A percentile compares a stretch with the other conserved stretches of the same genome.
phyloP scores from a whole-genome alignment of 768 basidiomycete species.

The Dendrothele bispora region DNA sequence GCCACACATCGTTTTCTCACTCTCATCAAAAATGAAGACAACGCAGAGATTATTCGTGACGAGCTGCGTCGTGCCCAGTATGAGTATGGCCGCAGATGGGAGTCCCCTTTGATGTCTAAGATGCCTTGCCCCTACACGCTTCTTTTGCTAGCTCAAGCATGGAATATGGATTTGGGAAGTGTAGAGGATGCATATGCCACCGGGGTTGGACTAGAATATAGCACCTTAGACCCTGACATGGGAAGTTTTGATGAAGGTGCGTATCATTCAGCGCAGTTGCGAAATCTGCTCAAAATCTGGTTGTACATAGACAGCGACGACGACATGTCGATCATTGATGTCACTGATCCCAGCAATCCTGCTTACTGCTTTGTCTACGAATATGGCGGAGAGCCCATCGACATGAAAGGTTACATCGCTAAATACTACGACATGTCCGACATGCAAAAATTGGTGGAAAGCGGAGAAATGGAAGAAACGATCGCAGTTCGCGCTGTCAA shows the following conservation, averaged over 20 bases:
- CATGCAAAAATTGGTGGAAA: too few relatives aligned
- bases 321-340: too few relatives aligned
- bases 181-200: conserved; percentile 18
- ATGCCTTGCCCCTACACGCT: conserved; percentile 33
- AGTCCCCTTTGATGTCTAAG: conserved; percentile 14
- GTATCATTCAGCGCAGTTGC: too few relatives aligned
- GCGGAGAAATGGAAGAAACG: too few relatives aligned
- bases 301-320: too few relatives aligned
- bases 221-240: conserved; percentile 20
- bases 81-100: conserved; percentile 20
- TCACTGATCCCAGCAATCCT: too few relatives aligned
- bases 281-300: too few relatives aligned
- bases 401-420: too few relatives aligned
- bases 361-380: too few relatives aligned
- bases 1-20: conserved; percentile 32
- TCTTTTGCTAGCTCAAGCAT: conserved; percentile 30
- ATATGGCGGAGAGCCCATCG: too few relatives aligned
- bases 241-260: conserved; percentile 25
- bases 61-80: conserved; percentile 33
- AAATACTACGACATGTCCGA: too few relatives aligned
- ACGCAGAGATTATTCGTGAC: conserved; percentile 33
- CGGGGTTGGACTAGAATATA: conserved; percentile 14
- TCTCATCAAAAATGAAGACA: conserved; percentile 32
- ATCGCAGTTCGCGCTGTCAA: too few relatives aligned
- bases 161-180: conserved; percentile 27